phyloP scores from a whole-genome alignment of 768 basidiomycete species.

The Boletus barrowsii region DNA sequence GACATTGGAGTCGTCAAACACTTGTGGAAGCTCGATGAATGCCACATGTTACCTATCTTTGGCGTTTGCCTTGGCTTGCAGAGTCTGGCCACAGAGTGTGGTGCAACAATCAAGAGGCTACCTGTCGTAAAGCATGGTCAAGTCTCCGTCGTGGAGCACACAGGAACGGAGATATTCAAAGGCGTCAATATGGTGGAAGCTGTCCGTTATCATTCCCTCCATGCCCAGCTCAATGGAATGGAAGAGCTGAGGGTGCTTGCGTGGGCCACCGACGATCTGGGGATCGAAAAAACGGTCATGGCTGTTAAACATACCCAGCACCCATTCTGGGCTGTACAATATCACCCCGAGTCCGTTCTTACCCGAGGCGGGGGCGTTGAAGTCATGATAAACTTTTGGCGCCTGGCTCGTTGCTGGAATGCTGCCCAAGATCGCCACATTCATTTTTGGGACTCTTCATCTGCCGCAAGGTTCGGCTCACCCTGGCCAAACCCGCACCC shows the following conservation, averaged over 20 bases:
- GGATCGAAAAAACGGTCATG: constrained; percentile 73
- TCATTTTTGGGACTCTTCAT: constrained; percentile 40
- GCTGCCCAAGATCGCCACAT: constrained; percentile 35
- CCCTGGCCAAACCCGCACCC: constrained; percentile 55
- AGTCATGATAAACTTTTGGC: constrained; percentile 74
- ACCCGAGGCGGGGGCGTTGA: constrained; percentile 67
- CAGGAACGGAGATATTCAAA: constrained; percentile 57
- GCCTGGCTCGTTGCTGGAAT: constrained; percentile 59
- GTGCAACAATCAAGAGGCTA: constrained; percentile 58
- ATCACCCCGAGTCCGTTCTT: constrained; percentile 82
- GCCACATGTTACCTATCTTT: constrained; percentile 63
- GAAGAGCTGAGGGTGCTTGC: constrained; percentile 63
- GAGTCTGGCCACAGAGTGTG: constrained; percentile 65
- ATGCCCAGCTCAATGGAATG: constrained; percentile 46
- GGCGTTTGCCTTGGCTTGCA: constrained; percentile 84
- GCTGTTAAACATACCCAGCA: constrained; percentile 57
- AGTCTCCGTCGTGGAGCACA: constrained; percentile 61
- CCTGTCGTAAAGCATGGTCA: constrained; percentile 77
- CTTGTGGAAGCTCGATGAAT: constrained; percentile 61
- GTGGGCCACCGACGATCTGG: constrained; percentile 66
- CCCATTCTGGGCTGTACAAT: constrained; percentile 88
- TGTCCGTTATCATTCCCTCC: constrained; percentile 80
- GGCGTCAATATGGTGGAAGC: constrained; percentile 52
- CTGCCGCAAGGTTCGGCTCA: constrained; percentile 41
- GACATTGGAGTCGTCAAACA: constrained; percentile 71